Evolutionary conservation across 2,329 filamentous ascomycete genomes (phyloP), one percentile per base, ranked within the genome.

Genomic region (Scytalidium lignicola): DNA sequence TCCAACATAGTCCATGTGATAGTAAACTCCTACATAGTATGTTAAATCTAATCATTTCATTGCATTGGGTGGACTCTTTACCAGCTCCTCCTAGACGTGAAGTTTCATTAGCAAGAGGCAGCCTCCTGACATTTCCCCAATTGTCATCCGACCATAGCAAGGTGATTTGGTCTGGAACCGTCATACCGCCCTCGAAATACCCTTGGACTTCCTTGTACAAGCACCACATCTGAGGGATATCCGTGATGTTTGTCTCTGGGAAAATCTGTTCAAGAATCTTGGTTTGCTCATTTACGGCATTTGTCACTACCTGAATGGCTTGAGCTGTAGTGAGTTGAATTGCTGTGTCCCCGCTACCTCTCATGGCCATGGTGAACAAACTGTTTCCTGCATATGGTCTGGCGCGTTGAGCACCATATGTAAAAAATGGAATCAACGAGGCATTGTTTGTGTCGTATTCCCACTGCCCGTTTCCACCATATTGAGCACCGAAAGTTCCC

Each of bases 201-300:
- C 78, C 77, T 65, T 85, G 82, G 2, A 89, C 83, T 62, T 89
- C 85, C 61, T 87, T 88, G 67, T 88, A 89, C 52, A 88, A 67
- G 57, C 83, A 86, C 83, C 85, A 88, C 67, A 83, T 75, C 64
- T 88, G 84, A 5, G 85, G 83, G 32, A 76, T 70, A 42, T 78
- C 65, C 1, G 64, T 65, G 2, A 73, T 67, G 4, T 66, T 70
- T 1, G 49, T 61, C 2, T 55, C 72, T 12, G 72, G 73, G 41
- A 85, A 74, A 0, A 85, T 76, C 2, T 77, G 71, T 18, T 69
- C 70, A 41, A 85, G 70, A 50, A 83, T 82, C 9, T 74, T 62
- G 44, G 79, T 73, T 62, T 88, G 83, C 26, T 79, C 74, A 2
- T 70, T 58, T 2, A 88, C 82, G 21, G 86, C 74, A 17, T 74